A percentile compares a stretch with the other conserved stretches of the same genome.
These are phyloP conservation scores for Sphenostylis stenocarpa DNA, from an alignment of 306 rosid species.

Conservation along the genomic window DNA sequence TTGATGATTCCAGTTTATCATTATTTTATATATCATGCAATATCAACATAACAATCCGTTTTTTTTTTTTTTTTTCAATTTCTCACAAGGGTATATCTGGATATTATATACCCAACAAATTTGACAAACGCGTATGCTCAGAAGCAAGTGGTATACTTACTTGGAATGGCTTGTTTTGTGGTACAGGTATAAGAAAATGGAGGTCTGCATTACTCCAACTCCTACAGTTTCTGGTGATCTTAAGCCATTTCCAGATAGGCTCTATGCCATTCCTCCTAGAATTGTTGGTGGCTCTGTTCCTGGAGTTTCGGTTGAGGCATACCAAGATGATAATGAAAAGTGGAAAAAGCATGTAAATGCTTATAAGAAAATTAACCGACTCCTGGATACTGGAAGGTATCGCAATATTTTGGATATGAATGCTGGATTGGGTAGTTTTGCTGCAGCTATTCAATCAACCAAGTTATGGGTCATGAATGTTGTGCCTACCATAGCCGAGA, in stretches of 20 bases:
- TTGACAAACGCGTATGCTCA: background rate
- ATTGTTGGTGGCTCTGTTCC: slow-evolving; percentile 77
- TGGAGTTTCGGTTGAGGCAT: slow-evolving; percentile 64
- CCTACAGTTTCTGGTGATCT: slow-evolving; percentile 54
- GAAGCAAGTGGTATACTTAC: slow-evolving; percentile 6
- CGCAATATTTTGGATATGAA: slow-evolving; percentile 97
- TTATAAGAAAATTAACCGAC: slow-evolving; percentile 72
- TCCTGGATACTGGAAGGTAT: slow-evolving; percentile 84
- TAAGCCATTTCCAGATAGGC: slow-evolving; percentile 78
- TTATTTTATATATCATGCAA: slow-evolving; percentile 4
- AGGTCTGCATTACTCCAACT: slow-evolving; percentile 67
- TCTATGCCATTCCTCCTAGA: slow-evolving; percentile 81
- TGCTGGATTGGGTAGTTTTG: slow-evolving; percentile 94
- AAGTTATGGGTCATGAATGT: slow-evolving; percentile 97
- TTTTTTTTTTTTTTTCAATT: background rate
- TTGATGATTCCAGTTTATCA: background rate
- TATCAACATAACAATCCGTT: background rate
- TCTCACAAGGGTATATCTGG: background rate
- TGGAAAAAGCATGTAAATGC: slow-evolving; percentile 92
- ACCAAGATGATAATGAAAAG: slow-evolving; percentile 61
- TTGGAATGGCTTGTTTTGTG: slow-evolving; percentile 34
- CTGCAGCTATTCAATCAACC: slow-evolving; percentile 76
- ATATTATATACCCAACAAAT: slow-evolving; percentile 12
- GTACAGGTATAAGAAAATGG: slow-evolving; percentile 91
- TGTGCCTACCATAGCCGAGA: slow-evolving; percentile 83